Base-by-base conservation (phyloP, 2,329 filamentous ascomycete species). In the Calonectria multiphialidica region DNA sequence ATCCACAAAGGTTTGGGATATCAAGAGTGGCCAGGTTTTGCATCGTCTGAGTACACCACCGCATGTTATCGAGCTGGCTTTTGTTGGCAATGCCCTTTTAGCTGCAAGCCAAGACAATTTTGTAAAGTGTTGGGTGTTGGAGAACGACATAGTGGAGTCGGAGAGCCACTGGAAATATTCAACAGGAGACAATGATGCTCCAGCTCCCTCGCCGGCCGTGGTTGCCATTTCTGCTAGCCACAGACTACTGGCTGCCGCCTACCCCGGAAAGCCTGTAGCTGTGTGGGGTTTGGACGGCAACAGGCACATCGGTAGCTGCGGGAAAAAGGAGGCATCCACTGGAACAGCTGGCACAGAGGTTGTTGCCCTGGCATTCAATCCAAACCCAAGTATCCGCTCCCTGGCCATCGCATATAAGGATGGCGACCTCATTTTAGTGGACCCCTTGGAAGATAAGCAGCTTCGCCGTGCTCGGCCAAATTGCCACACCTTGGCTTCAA, bases 281-380 rank as follows among this genome's bases (percentile, higher is more conserved):
- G 68, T 85, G 13, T 85, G 82, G 82, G 81, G 84, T 45, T 71
- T 84, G 18, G 74, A 78, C 53, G 80, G 80, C 53, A 75, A 82
- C 37, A 66, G 66, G 5, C 81, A 79, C 65, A 75, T 75, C 61
- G 82, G 83, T 12, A 80, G 45, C 63, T 84, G 82, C 61, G 81
- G 82, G 10, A 83, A 81, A 66, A 82, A 80, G 62, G 72, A 80
- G 62, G 72, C 79, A 13, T 59, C 78, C 10, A 81, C 57, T 53
- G 81, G 82, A 50, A 74, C 80, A 35, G 82, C 80, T 3, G 79
- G 77, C 63, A 81, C 78, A 15, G 72, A 81, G 8, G 78, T 84
- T 25, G 74, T 74, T 23, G 76, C 76, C 8, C 76, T 85, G n/a
- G 72, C 76, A 30, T 83, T 86, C 74, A 83, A 84, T 49, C 80